A percentile compares a stretch with the other conserved stretches of the same genome.
Evolutionary conservation across 768 basidiomycete genomes (phyloP).

Genomic region (Grammothele lineata): DNA sequence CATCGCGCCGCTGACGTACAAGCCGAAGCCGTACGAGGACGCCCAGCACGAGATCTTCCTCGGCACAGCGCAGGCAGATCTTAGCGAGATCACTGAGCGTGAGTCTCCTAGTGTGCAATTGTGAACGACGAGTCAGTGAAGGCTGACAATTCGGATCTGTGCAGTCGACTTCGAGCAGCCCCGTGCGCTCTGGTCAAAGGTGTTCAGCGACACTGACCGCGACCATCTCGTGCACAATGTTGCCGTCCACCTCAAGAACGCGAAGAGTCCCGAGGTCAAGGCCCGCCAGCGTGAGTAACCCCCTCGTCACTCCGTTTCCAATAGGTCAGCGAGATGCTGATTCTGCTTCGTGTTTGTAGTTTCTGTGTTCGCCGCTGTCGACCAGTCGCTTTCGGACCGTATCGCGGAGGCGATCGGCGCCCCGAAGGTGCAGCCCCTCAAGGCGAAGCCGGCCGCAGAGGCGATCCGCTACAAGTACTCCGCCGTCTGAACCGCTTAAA

Average conservation of each 20-base stretch:
- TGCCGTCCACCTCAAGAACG: conserved; percentile 54
- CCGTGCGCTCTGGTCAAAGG: conserved; percentile 60
- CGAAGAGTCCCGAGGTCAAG: conserved; percentile 59
- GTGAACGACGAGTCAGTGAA: not conserved
- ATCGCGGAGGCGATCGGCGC: conserved; percentile 73
- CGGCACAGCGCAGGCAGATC: conserved; percentile 61
- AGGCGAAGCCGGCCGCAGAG: conserved; percentile 55
- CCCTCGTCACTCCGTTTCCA: too few relatives aligned
- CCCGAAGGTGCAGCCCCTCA: conserved; percentile 52
- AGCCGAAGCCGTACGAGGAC: conserved; percentile 35
- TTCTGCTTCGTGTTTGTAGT: conserved; percentile 39
- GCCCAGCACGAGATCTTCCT: conserved; percentile 71
- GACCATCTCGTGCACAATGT: conserved; percentile 66
- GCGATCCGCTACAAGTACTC: conserved; percentile 45
- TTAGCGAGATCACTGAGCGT: conserved; percentile 80
- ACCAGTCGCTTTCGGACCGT: conserved; percentile 69
- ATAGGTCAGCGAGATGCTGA: too few relatives aligned
- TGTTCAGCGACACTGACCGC: conserved; percentile 59
- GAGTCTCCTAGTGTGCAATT: too few relatives aligned
- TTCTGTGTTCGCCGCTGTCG: conserved; percentile 75
- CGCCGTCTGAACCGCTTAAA: not conserved
- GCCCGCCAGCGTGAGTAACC: conserved; percentile 63
- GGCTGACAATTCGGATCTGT: too few relatives aligned
- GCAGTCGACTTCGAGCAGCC: conserved; percentile 85
- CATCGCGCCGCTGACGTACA: conserved; percentile 63